These are phyloP conservation scores for Neofusicoccum kwambonambiense DNA, from an alignment of 2,329 filamentous ascomycete species.

Conservation along the genomic window DNA sequence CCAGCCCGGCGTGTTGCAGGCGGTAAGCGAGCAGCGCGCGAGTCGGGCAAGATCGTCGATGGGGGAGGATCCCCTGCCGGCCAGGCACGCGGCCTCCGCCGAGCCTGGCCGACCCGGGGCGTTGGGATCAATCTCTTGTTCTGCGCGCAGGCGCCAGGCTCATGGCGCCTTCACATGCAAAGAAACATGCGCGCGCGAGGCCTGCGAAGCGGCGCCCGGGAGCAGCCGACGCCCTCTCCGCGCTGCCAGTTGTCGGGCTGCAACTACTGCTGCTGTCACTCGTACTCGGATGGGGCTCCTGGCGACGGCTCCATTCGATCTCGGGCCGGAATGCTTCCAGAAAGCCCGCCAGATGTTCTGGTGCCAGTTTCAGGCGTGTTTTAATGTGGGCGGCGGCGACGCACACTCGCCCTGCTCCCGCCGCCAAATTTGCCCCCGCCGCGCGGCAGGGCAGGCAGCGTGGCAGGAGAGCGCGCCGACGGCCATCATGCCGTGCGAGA, in stretches of 20 bases:
- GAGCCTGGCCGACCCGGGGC: slow-evolving; percentile 16
- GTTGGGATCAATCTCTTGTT: slow-evolving; percentile 14
- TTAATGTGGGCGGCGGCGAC: slow-evolving; percentile 5
- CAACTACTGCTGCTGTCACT: background rate
- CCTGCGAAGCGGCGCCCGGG: background rate
- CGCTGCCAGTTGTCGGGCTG: background rate
- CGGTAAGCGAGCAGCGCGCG: slow-evolving; percentile 7
- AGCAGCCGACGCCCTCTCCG: slow-evolving; percentile 10
- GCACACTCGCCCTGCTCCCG: background rate
- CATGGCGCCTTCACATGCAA: slow-evolving; percentile 16
- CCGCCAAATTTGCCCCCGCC: background rate
- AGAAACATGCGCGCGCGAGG: background rate
- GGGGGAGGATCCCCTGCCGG: slow-evolving; percentile 16
- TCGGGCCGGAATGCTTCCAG: slow-evolving; percentile 4
- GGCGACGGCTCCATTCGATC: background rate
- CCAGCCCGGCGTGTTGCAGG: slow-evolving; percentile 12
- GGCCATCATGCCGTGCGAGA: background rate
- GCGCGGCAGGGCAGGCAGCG: background rate
- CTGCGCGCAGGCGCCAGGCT: slow-evolving; percentile 8
- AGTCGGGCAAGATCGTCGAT: slow-evolving; percentile 19
- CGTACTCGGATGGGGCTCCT: background rate
- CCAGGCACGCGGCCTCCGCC: slow-evolving; percentile 19
- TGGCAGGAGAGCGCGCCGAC: background rate
- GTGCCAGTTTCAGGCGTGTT: slow-evolving; percentile 13
- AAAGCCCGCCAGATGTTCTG: slow-evolving; percentile 6